Base-by-base conservation (phyloP, 371 early-diverging fungal species). In the Mortierella sp. region DNA sequence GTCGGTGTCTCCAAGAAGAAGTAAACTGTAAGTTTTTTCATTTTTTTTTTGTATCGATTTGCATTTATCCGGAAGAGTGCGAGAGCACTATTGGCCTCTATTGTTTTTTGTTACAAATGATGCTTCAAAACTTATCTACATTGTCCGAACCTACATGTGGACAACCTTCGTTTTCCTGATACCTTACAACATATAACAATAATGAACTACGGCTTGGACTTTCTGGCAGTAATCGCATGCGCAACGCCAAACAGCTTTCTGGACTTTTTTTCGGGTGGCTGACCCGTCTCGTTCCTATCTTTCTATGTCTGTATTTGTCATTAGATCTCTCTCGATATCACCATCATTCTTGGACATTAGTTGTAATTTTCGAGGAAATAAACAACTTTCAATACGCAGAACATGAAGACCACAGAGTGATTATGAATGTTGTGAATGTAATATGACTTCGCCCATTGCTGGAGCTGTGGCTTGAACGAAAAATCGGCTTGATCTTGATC, bases 1-100 rank as follows among this genome's bases (percentile, higher is more conserved):
- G 97, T 99, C 89, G 98, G 98, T 96, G 98, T 98, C 84, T 92
- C 96, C 91, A 99, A 97, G 96, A 99, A 99, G 98, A 98, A 98
- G 92, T 90, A 91, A 88, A 88, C 81, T 72, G 86, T 79, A 88
- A 86, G 87, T 86, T 31, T 50, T 11, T n/a, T 2, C 28, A n/a
- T n/a, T n/a, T 42, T 68, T 4, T 26, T 38, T 45, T 34, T 1
- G 60, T 24, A 6, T 73, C 42, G 42, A 38, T 14, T 21, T 42
- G 26, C 34, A 19, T 42, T 19, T 8, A 9, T 58, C 54, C 14
- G 42, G 5, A 38, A 5, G 5, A 5, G 42, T 38, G 42, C 42
- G 5, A 38, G 42, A 38, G 42, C 5, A 1, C 3, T 38, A 5
- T 5, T 38, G 42, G 42, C 42, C 42, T 38, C 5, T 38, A 38